A percentile compares a stretch with the other conserved stretches of the same genome.
Conservation (phyloP, 192 early-diverging fungal species). For the Backusella morwellensis region DNA sequence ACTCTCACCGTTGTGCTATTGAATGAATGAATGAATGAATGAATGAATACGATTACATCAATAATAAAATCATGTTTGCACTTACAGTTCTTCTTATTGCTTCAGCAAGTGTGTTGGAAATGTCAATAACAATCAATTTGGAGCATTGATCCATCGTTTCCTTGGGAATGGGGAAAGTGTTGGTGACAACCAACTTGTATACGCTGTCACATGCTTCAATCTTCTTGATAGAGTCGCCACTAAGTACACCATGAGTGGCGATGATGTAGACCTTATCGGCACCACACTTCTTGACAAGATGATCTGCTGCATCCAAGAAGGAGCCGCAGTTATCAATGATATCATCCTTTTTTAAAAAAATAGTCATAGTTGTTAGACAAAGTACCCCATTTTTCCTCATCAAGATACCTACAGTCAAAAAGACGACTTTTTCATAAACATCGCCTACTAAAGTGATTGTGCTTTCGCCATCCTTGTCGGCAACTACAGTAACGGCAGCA, state of each 20-base stretch:
- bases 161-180: slow-evolving; percentile 82
- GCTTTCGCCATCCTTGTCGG: slow-evolving; percentile 36
- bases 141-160: slow-evolving; percentile 65
- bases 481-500: slow-evolving; percentile 36
- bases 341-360: slow-evolving; percentile 65
- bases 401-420: slow-evolving; percentile 65
- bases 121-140: slow-evolving; percentile 87
- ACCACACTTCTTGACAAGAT: slow-evolving; percentile 79
- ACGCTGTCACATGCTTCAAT: slow-evolving; percentile 61
- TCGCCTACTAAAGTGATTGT: slow-evolving; percentile 84
- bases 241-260: slow-evolving; percentile 93
- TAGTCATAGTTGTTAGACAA: background rate
- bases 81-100: slow-evolving; percentile 74
- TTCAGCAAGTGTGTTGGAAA: slow-evolving; percentile 87
- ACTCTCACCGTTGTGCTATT: slow-evolving; percentile 40
- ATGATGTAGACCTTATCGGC: slow-evolving; percentile 86
- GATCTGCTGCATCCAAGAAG: slow-evolving; percentile 91
- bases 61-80: background rate
- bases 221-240: slow-evolving; percentile 79
- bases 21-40: background rate
- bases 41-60: background rate
- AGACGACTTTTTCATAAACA: slow-evolving; percentile 79
- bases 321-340: slow-evolving; percentile 90
- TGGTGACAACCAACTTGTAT: slow-evolving; percentile 77
- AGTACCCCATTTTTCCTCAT: background rate